Conservation (phyloP, 2,329 filamentous ascomycete genomes). For the Kalmusia sp. region DNA sequence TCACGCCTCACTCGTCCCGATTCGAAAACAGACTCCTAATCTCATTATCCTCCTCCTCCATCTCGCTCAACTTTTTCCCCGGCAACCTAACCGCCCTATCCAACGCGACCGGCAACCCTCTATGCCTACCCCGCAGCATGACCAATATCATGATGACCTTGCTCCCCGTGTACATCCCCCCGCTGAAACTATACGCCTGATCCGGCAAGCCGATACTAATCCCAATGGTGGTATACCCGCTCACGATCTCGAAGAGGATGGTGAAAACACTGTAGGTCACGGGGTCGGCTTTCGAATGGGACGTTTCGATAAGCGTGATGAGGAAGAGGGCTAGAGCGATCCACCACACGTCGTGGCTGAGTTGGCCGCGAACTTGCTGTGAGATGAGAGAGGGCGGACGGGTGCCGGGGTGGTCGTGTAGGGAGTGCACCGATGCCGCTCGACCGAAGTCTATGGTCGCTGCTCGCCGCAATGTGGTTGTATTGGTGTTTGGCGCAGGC, state of each 20-base stretch:
- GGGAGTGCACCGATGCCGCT: slow-evolving; percentile 23
- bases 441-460: slow-evolving; percentile 25
- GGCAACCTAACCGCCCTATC: slow-evolving; percentile 29
- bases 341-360: slow-evolving; percentile 32
- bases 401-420: slow-evolving; percentile 19
- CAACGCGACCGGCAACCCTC: slow-evolving; percentile 27
- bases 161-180: slow-evolving; percentile 28
- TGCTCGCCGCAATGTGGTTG: slow-evolving; percentile 17
- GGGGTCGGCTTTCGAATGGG: slow-evolving; percentile 27
- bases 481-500: slow-evolving; percentile 11
- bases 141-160: slow-evolving; percentile 28
- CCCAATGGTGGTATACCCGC: slow-evolving; percentile 29
- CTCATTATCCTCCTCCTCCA: slow-evolving; percentile 29
- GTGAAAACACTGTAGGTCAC: slow-evolving; percentile 28
- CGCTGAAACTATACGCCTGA: slow-evolving; percentile 29
- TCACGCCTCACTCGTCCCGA: neutral
- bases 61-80: slow-evolving; percentile 24
- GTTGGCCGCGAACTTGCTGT: slow-evolving; percentile 30
- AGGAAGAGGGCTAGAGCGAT: slow-evolving; percentile 29
- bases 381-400: slow-evolving; percentile 26
- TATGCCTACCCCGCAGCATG: slow-evolving; percentile 27
- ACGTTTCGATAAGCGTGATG: slow-evolving; percentile 30
- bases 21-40: slow-evolving; percentile 23
- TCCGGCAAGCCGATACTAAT: slow-evolving; percentile 29
- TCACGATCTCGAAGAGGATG: slow-evolving; percentile 30